Conservation (phyloP, 495 filamentous ascomycete species). For the Penicillium malachiteum region DNA sequence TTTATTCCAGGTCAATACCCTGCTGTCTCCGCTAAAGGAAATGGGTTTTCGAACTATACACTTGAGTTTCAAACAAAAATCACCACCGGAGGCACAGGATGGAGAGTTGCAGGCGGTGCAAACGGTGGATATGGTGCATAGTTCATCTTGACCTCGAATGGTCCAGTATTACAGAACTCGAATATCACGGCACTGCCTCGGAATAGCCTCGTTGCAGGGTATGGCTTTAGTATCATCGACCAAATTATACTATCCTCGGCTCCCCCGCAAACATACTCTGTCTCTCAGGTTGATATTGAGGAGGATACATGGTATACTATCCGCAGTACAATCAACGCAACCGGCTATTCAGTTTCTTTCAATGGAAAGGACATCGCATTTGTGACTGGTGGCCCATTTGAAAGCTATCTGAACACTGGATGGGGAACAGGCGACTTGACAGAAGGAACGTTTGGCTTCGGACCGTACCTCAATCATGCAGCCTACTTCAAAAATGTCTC, state of each 20-base stretch:
- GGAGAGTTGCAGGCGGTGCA: slow-evolving; percentile 16
- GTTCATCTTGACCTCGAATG: slow-evolving; percentile 15
- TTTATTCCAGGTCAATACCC: slow-evolving; percentile 20
- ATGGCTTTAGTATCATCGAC: slow-evolving; percentile 20
- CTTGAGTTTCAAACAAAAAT: slow-evolving; percentile 21
- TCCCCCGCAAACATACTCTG: slow-evolving; percentile 2
- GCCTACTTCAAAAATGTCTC: slow-evolving; percentile 31
- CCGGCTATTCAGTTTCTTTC: slow-evolving; percentile 15
- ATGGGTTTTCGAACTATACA: slow-evolving; percentile 17
- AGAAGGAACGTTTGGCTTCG: slow-evolving; percentile 33
- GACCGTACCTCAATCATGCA: slow-evolving; percentile 30
- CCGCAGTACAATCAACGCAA: slow-evolving; percentile 14
- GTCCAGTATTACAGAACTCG: slow-evolving; percentile 4
- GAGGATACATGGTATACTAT: slow-evolving; percentile 15
- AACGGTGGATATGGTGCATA: slow-evolving; percentile 18
- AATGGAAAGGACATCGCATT: slow-evolving; percentile 11
- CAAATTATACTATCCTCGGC: slow-evolving; percentile 14
- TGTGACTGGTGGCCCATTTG: background rate
- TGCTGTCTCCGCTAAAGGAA: slow-evolving; percentile 11
- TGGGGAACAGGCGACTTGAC: slow-evolving; percentile 4
- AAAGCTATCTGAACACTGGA: background rate
- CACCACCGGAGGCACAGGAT: slow-evolving; percentile 20
- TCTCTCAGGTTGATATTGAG: slow-evolving; percentile 9
- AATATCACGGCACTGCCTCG: slow-evolving; percentile 15
- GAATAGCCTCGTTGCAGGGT: slow-evolving; percentile 16